Percentiles rank a stretch among this genome's conserved stretches.
These are phyloP conservation scores for Coleophoma cylindrospora DNA, from an alignment of 2,329 filamentous ascomycete genomes.

Conservation along the genomic window DNA sequence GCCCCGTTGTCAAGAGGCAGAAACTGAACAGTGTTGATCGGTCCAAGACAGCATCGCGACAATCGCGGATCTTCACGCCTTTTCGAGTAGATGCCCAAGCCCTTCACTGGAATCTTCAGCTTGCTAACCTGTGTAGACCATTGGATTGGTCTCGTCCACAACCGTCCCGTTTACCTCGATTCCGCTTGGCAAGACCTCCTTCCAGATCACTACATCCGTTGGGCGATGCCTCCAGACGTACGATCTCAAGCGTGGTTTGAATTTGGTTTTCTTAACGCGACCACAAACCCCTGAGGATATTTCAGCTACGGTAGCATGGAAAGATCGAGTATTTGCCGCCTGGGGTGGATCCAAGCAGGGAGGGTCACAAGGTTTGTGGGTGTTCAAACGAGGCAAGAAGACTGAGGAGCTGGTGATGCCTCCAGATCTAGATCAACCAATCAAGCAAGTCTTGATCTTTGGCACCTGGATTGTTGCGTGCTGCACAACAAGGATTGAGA, in stretches of 20 bases:
- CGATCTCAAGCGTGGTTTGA: slow-evolving; percentile 83
- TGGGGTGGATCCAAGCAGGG: slow-evolving; percentile 63
- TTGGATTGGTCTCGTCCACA: slow-evolving; percentile 90
- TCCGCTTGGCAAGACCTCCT: slow-evolving; percentile 87
- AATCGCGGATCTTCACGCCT: slow-evolving; percentile 85
- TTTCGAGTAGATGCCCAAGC: slow-evolving; percentile 65
- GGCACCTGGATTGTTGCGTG: slow-evolving; percentile 89
- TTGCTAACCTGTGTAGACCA: slow-evolving; percentile 53
- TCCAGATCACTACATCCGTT: slow-evolving; percentile 94
- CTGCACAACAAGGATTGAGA: slow-evolving; percentile 69
- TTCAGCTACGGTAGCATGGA: slow-evolving; percentile 84
- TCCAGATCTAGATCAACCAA: slow-evolving; percentile 58
- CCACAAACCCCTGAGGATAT: slow-evolving; percentile 84
- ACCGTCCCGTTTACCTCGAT: slow-evolving; percentile 84
- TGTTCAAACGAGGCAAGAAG: slow-evolving; percentile 88
- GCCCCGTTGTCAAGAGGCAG: slow-evolving; percentile 71
- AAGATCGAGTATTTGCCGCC: slow-evolving; percentile 80
- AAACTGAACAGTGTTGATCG: slow-evolving; percentile 47
- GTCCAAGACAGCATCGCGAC: slow-evolving; percentile 35
- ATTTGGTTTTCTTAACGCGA: slow-evolving; percentile 87
- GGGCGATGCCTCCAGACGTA: slow-evolving; percentile 92
- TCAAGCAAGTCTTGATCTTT: slow-evolving; percentile 75
- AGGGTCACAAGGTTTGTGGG: slow-evolving; percentile 69
- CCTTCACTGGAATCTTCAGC: background rate
- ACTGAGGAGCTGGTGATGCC: slow-evolving; percentile 70